Evolutionary conservation across 352 stramenopile species (phyloP), one percentile per base, ranked within the genome.

Genomic region (Phytophthora capsici): DNA sequence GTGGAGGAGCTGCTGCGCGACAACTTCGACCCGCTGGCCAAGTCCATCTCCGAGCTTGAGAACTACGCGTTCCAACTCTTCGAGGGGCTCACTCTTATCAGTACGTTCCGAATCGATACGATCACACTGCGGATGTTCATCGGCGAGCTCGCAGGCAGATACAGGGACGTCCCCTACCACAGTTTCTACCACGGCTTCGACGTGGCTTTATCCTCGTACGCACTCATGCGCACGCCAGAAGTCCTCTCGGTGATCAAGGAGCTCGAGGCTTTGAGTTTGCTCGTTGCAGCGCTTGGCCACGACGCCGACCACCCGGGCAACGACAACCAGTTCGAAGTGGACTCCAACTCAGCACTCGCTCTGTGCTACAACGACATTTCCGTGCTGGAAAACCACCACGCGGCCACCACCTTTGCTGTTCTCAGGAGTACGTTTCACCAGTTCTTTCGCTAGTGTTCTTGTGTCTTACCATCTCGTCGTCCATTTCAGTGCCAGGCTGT

Each of bases 331-430:
- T 97, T 97, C 46, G 83, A 97, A 64, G 77, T 96, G 22, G 84
- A 93, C 54, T 90, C 84, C 6, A 80, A 71, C 54, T 94, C 88
- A 10, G 36, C 69, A 5, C 71, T 97, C 12, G 90, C 91, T 6
- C 69, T 96, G 13, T 90, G 83, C 49, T 97, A 97, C 81, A 96
- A 97, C 56, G 89, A 97, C 66, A 82, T 89, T 12, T 94, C 86
- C 3, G 91, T 97, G 20, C 76, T 97, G 1, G 90, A 96, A 67
- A 96, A 95, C 23, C 86, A 96, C 57, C 89, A 97, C 52, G 78
- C 84, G 30, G 84, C 84, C n/a, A 88, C 73, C 12, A 94, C 86
- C 0, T 96, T 94, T 30, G 55, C 64, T 7, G 77, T 93, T 10
- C 66, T 96, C 12, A 69, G 62, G 41, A 62, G 77, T 86, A 65